Percentiles rank a stretch among this genome's conserved stretches.
phyloP scores from a whole-genome alignment of 805 yeast species.

The Candida stauntonica region DNA sequence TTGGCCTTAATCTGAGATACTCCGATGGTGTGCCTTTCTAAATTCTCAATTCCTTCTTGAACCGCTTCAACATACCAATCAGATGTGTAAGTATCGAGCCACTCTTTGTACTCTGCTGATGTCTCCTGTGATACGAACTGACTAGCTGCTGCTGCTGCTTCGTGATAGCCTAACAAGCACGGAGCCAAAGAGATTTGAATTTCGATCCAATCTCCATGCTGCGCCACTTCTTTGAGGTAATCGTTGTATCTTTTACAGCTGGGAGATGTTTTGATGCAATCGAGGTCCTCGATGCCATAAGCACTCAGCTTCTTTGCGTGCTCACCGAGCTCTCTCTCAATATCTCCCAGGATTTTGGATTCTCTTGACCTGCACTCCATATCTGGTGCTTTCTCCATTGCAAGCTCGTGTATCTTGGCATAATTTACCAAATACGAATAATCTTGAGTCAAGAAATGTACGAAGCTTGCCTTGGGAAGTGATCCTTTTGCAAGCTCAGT shows the following conservation, averaged over 20 bases:
- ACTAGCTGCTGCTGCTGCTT: too few species aligned
- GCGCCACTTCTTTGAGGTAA: conserved; percentile 51
- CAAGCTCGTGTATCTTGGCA: conserved; percentile 58
- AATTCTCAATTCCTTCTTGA: conserved; percentile 41
- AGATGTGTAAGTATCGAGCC: conserved; percentile 62
- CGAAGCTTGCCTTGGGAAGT: conserved; percentile 46
- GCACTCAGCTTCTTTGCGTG: conserved; percentile 49
- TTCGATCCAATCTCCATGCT: conserved; percentile 55
- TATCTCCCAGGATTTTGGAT: conserved; percentile 44
- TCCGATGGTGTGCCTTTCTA: conserved; percentile 40
- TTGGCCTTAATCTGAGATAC: conserved; percentile 43
- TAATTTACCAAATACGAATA: conserved; percentile 66
- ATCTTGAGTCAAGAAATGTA: conserved; percentile 53
- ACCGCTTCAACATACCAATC: conserved; percentile 56
- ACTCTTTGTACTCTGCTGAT: conserved; percentile 32
- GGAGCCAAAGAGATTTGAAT: conserved; percentile 69
- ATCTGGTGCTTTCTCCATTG: conserved; percentile 58
- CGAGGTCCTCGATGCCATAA: conserved; percentile 38
- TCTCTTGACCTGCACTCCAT: conserved; percentile 47
- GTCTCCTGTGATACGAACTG: too few species aligned
- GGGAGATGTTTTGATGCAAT: too few species aligned
- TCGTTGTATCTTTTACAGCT: too few species aligned
- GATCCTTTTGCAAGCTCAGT: conserved; percentile 45
- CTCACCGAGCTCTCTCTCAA: conserved; percentile 50
- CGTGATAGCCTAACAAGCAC: conserved; percentile 61